phyloP scores from a whole-genome alignment of 164 flowering plant species.

The Umbilicus rupestris region DNA sequence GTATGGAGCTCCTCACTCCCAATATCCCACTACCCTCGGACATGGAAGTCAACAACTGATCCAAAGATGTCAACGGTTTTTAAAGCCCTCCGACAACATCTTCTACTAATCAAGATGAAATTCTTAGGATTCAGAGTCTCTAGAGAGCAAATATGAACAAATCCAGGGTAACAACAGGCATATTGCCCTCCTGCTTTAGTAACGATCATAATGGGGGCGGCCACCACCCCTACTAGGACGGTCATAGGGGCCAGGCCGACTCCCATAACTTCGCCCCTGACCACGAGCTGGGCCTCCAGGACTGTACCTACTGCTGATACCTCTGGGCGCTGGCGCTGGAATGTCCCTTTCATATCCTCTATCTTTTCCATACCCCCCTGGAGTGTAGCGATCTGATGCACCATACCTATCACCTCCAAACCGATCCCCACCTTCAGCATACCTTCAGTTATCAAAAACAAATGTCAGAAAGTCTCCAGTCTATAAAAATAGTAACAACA shows the following conservation, averaged over 20 bases:
- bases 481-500: too few species aligned
- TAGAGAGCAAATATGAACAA: too few species aligned
- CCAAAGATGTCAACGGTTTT: too few species aligned
- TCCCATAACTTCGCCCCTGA: constrained; percentile 58
- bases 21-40: too few species aligned
- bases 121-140: too few species aligned
- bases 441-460: background rate
- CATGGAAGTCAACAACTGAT: too few species aligned
- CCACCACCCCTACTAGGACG: constrained; percentile 63
- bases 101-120: too few species aligned
- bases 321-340: constrained; percentile 28
- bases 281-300: constrained; percentile 55
- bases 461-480: too few species aligned
- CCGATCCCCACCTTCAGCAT: constrained; percentile 33
- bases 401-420: constrained; percentile 42
- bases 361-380: constrained; percentile 58
- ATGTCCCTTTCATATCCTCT: constrained; percentile 60
- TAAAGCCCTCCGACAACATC: too few species aligned
- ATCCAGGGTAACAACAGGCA: too few species aligned
- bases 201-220: constrained; percentile 66
- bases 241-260: constrained; percentile 74
- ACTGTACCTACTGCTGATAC: constrained; percentile 49
- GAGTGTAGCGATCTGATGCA: constrained; percentile 45
- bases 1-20: too few species aligned
- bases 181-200: constrained; percentile 16